Evolutionary conservation across 345 rosid species (phyloP).

Genomic region (Bretschneidera sinensis): DNA sequence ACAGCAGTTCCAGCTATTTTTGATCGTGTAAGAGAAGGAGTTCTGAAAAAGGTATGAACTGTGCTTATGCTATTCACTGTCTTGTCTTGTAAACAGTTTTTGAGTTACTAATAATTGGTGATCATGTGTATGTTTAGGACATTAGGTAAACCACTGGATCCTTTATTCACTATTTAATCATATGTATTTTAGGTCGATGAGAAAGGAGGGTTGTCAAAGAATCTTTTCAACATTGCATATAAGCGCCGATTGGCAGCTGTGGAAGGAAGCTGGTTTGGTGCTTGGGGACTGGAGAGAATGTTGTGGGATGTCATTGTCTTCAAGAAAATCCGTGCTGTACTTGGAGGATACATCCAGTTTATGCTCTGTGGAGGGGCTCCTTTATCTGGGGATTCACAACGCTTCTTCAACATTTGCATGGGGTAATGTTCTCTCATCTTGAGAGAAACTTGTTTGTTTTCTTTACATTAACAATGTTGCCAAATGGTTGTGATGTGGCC

Average conservation of each 20-base stretch:
- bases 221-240: constrained; percentile 62
- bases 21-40: constrained; percentile 84
- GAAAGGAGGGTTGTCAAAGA: constrained; percentile 69
- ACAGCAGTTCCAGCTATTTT: constrained; percentile 87
- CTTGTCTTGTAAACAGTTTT: background rate
- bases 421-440: constrained; percentile 47
- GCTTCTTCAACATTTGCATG: constrained; percentile 85
- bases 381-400: constrained; percentile 72
- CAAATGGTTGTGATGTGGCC: background rate
- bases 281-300: constrained; percentile 74
- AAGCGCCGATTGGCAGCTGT: constrained; percentile 63
- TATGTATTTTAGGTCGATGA: constrained; percentile 56
- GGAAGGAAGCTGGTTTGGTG: constrained; percentile 94
- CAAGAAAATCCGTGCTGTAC: constrained; percentile 52
- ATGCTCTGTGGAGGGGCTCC: constrained; percentile 96
- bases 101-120: no score
- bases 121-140: background rate
- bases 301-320: constrained; percentile 72
- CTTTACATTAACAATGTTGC: constrained; percentile 1
- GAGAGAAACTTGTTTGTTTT: constrained; percentile 12
- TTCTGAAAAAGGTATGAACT: constrained; percentile 56
- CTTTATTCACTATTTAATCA: background rate
- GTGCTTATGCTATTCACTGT: background rate
- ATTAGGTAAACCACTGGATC: background rate
- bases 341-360: constrained; percentile 72